Base-by-base conservation (phyloP, 345 rosid genomes). In the Sisymbrium irio region DNA sequence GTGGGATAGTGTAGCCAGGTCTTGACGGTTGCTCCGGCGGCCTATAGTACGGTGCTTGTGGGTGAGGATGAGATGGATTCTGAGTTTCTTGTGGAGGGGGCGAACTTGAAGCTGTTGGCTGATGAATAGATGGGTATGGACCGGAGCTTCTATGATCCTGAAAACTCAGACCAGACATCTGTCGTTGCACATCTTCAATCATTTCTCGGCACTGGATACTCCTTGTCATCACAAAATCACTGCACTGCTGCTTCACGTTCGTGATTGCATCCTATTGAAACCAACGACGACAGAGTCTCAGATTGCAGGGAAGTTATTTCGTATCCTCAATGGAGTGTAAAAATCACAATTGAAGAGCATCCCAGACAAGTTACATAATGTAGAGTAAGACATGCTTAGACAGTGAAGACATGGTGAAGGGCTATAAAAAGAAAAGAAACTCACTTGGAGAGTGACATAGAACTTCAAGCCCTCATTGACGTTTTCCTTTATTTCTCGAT, bases 161-260 rank as follows among this genome's bases (percentile, higher is more conserved):
- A 81, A 95, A 95, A 80, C 84, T 90, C 62, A 95, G 83, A 67
- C 99, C 92, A 0, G 96, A 85, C 89, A 92, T 84, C 56, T 85
- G 86, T 71, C 98, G 85, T 77, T 95, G 99, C 54, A 92, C 97
- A 78, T 90, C 99, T 67, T 90, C 98, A 8, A 92, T 88, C 99
- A 95, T 95, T 80, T 95, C 99, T 61, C 89, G 89, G 76, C 99
- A 90, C 73, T 95, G 99, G 70, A 92, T 95, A 82, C 82, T 90
- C 82, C 99, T 86, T 45, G 99, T 95, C 98, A 95, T 90, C 72
- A 85, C 92, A 83, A 88, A 95, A 81, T 95, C 99, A 70, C 94
- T 95, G 83, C 97, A 90, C 69, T 95, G 98, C 84, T 90, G 99
- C 88, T 95, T 92, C 71, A 95, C 75, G 67, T 92, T 95, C 75